These are phyloP conservation scores for Trifolium subterraneum DNA, from an alignment of 306 rosid species.

Conservation along the genomic window DNA sequence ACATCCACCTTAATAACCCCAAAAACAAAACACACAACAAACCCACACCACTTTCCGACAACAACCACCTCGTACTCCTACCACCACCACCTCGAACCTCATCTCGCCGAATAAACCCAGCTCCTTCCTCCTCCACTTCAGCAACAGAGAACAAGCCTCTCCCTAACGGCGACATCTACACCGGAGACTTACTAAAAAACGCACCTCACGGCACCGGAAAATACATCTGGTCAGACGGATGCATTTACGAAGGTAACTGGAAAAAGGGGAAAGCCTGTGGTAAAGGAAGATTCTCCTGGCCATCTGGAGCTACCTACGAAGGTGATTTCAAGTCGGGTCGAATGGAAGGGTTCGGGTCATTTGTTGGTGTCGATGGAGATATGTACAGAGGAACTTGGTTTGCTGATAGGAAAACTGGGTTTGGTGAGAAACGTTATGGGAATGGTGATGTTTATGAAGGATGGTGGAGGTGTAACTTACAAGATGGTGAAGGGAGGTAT, in stretches of 20 bases:
- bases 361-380: slow-evolving; percentile 53
- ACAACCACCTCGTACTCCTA: slow-evolving; percentile 35
- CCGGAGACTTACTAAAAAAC: slow-evolving; percentile 47
- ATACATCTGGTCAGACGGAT: slow-evolving; percentile 63
- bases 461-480: slow-evolving; percentile 56
- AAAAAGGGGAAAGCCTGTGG: slow-evolving; percentile 52
- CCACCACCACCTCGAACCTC: slow-evolving; percentile 32
- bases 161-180: slow-evolving; percentile 59
- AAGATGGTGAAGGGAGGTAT: slow-evolving; percentile 61
- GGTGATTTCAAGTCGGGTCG: slow-evolving; percentile 57
- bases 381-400: slow-evolving; percentile 50
- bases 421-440: slow-evolving; percentile 50
- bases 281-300: slow-evolving; percentile 61
- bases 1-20: slow-evolving; percentile 34
- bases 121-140: slow-evolving; percentile 14
- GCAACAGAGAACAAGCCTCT: slow-evolving; percentile 33
- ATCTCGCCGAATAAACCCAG: slow-evolving; percentile 44
- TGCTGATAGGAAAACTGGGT: slow-evolving; percentile 50
- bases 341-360: slow-evolving; percentile 54
- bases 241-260: slow-evolving; percentile 63
- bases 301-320: slow-evolving; percentile 60
- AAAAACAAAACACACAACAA: neutral
- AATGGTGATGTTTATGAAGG: slow-evolving; percentile 57
- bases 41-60: neutral
- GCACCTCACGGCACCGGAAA: slow-evolving; percentile 62